Evolutionary conservation across 2,329 filamentous ascomycete species (phyloP).

Genomic region (Penicillium fuscoglaucum): DNA sequence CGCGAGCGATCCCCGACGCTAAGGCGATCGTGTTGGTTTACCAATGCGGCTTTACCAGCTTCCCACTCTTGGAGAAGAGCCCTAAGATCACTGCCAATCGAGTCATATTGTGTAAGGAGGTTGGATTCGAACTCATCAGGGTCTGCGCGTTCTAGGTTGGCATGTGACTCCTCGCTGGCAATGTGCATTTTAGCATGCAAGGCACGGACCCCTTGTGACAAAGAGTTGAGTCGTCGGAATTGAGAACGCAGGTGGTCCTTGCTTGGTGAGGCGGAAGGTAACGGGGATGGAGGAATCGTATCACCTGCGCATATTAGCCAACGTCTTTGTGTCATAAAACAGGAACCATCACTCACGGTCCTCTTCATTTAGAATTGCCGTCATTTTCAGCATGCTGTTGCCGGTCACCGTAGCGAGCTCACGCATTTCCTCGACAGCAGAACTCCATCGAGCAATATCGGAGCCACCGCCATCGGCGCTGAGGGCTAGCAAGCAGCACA

Average conservation of each 20-base stretch:
- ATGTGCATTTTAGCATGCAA: slow-evolving; percentile 94
- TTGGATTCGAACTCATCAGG: slow-evolving; percentile 71
- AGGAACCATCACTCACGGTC: slow-evolving; percentile 60
- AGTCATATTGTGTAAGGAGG: slow-evolving; percentile 88
- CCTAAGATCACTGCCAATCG: slow-evolving; percentile 83
- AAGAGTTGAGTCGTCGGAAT: slow-evolving; percentile 79
- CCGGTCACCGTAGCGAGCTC: slow-evolving; percentile 63
- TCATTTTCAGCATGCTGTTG: slow-evolving; percentile 65
- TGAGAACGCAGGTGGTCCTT: slow-evolving; percentile 83
- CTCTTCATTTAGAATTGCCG: slow-evolving; percentile 71
- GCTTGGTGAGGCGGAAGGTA: slow-evolving; percentile 69
- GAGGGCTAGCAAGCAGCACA: slow-evolving; percentile 86
- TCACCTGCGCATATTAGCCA: slow-evolving; percentile 35
- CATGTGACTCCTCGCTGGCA: slow-evolving; percentile 83
- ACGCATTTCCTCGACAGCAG: slow-evolving; percentile 72
- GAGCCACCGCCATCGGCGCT: slow-evolving; percentile 75
- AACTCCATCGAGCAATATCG: slow-evolving; percentile 77
- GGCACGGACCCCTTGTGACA: slow-evolving; percentile 86
- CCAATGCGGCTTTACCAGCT: slow-evolving; percentile 77
- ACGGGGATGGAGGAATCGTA: slow-evolving; percentile 53
- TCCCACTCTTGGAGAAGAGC: slow-evolving; percentile 83
- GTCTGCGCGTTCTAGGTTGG: slow-evolving; percentile 70
- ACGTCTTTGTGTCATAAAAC: background rate
- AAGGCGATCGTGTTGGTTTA: slow-evolving; percentile 77
- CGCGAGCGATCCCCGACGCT: slow-evolving; percentile 63